phyloP scores from a whole-genome alignment of 2,329 filamentous ascomycete species.

The Colletotrichum agaves region DNA sequence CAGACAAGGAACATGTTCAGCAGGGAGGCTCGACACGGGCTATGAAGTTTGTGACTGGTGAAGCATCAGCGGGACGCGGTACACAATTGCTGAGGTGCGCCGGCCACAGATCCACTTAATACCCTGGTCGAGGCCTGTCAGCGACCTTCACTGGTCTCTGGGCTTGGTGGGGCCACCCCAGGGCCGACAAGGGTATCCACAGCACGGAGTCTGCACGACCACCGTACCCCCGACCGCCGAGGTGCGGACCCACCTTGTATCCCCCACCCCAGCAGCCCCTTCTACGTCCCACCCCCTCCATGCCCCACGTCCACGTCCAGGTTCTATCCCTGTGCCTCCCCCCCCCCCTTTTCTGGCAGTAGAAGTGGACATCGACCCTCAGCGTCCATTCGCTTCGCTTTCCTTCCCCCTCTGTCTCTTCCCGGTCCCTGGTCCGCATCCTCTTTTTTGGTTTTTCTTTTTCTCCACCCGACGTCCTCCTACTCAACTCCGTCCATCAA shows the following conservation, averaged over 20 bases:
- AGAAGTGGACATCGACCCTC: neutral
- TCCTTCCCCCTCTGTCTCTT: constrained; percentile 4
- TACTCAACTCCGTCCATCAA: constrained; percentile 18
- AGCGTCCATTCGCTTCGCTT: neutral
- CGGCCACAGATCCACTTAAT: constrained; percentile 28
- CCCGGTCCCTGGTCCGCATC: constrained; percentile 23
- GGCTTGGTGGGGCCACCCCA: neutral
- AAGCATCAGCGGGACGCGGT: constrained; percentile 21
- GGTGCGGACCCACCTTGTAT: neutral
- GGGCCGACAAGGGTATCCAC: neutral
- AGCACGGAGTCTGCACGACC: constrained; percentile 1
- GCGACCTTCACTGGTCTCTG: constrained; percentile 16
- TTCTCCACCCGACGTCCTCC: neutral
- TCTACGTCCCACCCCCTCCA: neutral
- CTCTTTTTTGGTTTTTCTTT: neutral
- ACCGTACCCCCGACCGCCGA: neutral
- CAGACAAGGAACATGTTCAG: constrained; percentile 19
- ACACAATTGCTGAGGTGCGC: constrained; percentile 1
- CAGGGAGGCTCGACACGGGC: constrained; percentile 16
- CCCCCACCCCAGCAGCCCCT: neutral
- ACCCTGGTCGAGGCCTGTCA: constrained; percentile 29
- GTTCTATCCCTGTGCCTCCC: neutral
- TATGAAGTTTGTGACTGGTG: constrained; percentile 27
- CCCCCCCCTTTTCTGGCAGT: constrained; percentile 1
- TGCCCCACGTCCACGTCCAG: neutral